Base-by-base conservation (phyloP, 2,329 filamentous ascomycete species). In the Stachybotrys chartarum region DNA sequence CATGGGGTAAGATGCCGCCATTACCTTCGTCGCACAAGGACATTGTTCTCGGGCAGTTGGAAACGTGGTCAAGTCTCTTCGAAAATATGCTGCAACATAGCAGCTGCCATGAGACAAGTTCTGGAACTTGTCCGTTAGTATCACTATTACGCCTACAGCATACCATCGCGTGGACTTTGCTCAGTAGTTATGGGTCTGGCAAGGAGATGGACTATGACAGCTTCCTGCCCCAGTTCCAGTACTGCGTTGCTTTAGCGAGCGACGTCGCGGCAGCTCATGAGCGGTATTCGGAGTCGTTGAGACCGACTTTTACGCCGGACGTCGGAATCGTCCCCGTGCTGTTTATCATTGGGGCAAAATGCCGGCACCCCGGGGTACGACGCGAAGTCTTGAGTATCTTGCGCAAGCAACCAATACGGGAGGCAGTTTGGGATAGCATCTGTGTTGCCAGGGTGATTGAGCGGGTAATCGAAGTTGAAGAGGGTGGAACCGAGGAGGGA, bases 381-480 rank as follows among this genome's bases (percentile, higher is more conserved):
- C 70, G 69, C 42, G 56, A 67, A 53, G 64, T 58, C 39, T 55
- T 72, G 56, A 48, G 53, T 24, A 59, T 69, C 17, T 54, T 70
- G 51, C 59, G 59, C 50, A 52, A 58, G n/a, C 59, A 56, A 32
- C 57, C 58, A 35, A 59, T 68, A 47, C 63, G 61, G 53, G 70
- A 72, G 57, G 69, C 64, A 8, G 61, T 64, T 57, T 72, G 69
- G 69, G 65, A 70, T 60, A 72, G 68, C 51, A 57, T 62, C 31
- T 58, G 49, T 54, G 54, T 66, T 47, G 66, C 67, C 14, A 63
- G 54, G 52, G 58, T 70, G 6, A 54, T 71, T 32, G 67, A 70
- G 60, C 59, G 66, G 46, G 58, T 70, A n/a, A 67, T 70, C 7
- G 66, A 69, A 54, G 66, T 73, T 60, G 69, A 72, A 61, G 69